Evolutionary conservation across 2,329 filamentous ascomycete genomes (phyloP).

Genomic region (Botrytis hyacinthi): DNA sequence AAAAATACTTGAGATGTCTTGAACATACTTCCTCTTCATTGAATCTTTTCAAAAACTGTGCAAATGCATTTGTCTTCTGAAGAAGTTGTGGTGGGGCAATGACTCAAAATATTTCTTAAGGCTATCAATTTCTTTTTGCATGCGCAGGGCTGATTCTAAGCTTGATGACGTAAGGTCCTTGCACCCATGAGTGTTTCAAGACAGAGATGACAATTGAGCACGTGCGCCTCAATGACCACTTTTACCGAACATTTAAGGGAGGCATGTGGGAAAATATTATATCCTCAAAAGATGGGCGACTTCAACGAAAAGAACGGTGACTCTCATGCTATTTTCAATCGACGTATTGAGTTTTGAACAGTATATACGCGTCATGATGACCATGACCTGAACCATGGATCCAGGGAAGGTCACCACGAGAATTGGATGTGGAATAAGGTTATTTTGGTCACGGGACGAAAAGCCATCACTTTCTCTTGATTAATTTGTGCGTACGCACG

Average conservation of each 20-base stretch:
- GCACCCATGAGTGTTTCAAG: neutral
- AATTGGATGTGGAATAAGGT: neutral
- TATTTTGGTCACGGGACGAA: neutral
- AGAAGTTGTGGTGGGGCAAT: slow-evolving; percentile 12
- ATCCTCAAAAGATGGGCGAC: neutral
- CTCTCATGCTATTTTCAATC: neutral
- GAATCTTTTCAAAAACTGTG: neutral
- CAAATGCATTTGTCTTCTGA: slow-evolving; percentile 12
- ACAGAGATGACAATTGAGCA: neutral
- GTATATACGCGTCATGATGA: neutral
- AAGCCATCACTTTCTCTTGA: neutral
- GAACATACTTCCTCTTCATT: slow-evolving; percentile 31
- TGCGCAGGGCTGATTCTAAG: neutral
- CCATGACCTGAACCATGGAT: neutral
- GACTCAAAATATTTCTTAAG: slow-evolving; percentile 15
- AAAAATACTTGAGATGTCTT: slow-evolving; percentile 22
- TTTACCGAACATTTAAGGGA: neutral
- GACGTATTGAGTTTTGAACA: neutral
- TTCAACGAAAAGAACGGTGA: neutral
- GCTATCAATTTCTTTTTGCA: neutral
- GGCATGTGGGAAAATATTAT: neutral
- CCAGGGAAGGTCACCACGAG: neutral
- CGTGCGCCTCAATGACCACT: neutral
- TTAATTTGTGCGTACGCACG: neutral
- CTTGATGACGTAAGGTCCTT: neutral